Percentiles rank a stretch among this genome's conserved stretches.
These are phyloP conservation scores for Wickerhamiella sorbophila DNA, from an alignment of 805 yeast genomes.

Conservation along the genomic window DNA sequence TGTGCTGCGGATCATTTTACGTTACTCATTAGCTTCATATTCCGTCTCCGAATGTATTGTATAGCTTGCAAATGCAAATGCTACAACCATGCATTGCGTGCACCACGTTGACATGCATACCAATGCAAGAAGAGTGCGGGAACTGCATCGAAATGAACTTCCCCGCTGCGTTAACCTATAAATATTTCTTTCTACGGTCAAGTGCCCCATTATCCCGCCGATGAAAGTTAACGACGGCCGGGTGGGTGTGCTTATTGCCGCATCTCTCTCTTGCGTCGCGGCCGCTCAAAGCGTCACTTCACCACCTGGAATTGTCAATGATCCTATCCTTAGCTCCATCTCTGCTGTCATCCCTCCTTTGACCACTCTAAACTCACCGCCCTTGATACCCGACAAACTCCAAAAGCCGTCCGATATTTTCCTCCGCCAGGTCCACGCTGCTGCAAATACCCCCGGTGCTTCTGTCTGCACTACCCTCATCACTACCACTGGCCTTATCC, in stretches of 20 bases:
- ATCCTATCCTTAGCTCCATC: background rate
- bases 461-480: background rate
- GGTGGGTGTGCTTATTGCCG: background rate
- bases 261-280: background rate
- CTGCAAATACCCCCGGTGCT: background rate
- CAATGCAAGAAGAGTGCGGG: no score
- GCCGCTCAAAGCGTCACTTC: background rate
- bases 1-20: no score
- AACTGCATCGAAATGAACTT: no score
- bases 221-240: background rate
- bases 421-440: conserved; percentile 15
- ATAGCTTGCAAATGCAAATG: no score
- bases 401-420: conserved; percentile 16
- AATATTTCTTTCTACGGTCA: no score
- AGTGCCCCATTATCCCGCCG: no score
- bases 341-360: background rate
- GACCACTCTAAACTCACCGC: conserved; percentile 4
- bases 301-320: background rate
- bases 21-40: no score
- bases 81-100: no score
- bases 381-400: conserved; percentile 3
- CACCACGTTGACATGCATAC: no score
- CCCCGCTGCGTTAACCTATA: no score
- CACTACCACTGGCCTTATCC: no score
- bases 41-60: no score